These are phyloP conservation scores for Calonectria crousiana DNA, from an alignment of 2,329 filamentous ascomycete genomes.

Conservation along the genomic window DNA sequence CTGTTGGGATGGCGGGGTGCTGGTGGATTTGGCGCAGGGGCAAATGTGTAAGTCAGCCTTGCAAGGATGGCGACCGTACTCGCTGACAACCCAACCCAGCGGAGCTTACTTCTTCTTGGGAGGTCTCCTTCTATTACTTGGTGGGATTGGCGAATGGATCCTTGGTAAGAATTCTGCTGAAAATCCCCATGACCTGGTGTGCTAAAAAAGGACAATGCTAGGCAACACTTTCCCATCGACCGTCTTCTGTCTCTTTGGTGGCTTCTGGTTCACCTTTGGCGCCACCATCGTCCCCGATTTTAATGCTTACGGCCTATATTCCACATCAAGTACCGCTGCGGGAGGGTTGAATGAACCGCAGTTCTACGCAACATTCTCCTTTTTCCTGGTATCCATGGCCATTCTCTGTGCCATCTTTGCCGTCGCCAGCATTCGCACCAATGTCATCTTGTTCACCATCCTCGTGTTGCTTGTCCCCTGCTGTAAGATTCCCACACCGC, in stretches of 20 bases:
- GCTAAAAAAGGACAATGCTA: constrained; percentile 21
- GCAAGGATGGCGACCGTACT: not conserved
- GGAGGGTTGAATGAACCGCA: constrained; percentile 56
- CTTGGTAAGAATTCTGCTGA: constrained; percentile 48
- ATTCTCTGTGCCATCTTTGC: constrained; percentile 72
- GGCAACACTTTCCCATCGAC: constrained; percentile 67
- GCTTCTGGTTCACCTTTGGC: constrained; percentile 65
- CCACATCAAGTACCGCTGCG: constrained; percentile 43
- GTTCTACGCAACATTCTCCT: constrained; percentile 64
- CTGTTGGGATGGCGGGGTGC: constrained; percentile 47
- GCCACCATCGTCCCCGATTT: constrained; percentile 62
- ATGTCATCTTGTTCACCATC: constrained; percentile 72
- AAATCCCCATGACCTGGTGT: not conserved
- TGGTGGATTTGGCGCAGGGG: constrained; percentile 45
- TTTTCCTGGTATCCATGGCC: constrained; percentile 73
- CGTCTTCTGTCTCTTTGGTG: constrained; percentile 61
- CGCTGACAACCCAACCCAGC: not conserved
- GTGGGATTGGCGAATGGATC: constrained; percentile 63
- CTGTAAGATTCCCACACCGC: constrained; percentile 37
- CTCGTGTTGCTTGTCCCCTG: constrained; percentile 65
- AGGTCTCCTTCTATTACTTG: constrained; percentile 59
- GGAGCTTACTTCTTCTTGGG: constrained; percentile 59
- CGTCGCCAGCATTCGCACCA: constrained; percentile 74
- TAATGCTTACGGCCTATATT: constrained; percentile 56
- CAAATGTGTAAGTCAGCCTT: constrained; percentile 44